Evolutionary conservation across 331 rosid species (phyloP), one percentile per base, ranked within the genome.

Genomic region (Ulmus americana): DNA sequence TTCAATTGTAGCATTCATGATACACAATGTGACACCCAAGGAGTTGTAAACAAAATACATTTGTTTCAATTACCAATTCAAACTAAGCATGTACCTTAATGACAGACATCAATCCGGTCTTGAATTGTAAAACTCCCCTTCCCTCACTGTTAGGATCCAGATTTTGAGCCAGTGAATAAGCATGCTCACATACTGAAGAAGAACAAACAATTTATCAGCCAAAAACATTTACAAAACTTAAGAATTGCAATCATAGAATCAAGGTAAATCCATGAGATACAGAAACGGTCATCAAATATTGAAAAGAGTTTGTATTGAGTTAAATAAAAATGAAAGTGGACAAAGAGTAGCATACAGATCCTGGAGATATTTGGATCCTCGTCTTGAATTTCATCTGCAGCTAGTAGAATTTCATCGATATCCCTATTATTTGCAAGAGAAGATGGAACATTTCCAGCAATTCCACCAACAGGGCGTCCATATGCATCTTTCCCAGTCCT

Each of bases 111-210:
- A 89, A 79, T 51, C 98, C 97, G 48, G 98, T 87, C 85, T 92
- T 92, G 77, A 92, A 92, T 77, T 92, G 98, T 77, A 92, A 77
- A 62, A 92, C 98, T 62, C 98, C 98, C 67, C 98, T 81, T 63
- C 95, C 97, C 83, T 92, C 98, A 78, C 98, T 89, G 68, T 92
- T 83, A n/a, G 98, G 98, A 70, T 92, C 98, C 83, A 92, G 71
- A 65, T 79, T 85, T 69, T 89, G 98, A 28, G 98, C 95, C 51
- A 89, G 75, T 0, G 95, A 85, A 73, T 92, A 92, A 3, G 91
- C 98, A 90, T 92, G 95, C 83, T 92, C 95, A 39, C 98, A 92
- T 77, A 92, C 98, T 92, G 86, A 83, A 52, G 39, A 56, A 3
- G 39, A 47, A 70, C 35, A 64, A 45, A 18, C 68, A 55, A 68